These are phyloP conservation scores for Sanghuangporus sanghuang DNA, from an alignment of 1,284 basidiomycete species.

Conservation along the genomic window DNA sequence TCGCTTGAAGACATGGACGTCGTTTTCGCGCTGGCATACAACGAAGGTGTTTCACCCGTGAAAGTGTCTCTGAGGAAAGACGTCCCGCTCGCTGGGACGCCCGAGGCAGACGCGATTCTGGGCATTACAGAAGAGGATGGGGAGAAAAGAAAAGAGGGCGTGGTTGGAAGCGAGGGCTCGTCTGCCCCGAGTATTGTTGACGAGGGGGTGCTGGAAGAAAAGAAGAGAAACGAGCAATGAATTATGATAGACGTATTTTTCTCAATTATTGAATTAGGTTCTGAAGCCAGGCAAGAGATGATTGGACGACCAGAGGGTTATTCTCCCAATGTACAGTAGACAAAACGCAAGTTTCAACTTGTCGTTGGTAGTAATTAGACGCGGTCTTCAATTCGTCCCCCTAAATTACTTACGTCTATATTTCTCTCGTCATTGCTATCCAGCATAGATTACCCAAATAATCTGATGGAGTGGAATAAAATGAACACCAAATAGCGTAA, in stretches of 20 bases:
- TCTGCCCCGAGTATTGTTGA: neutral
- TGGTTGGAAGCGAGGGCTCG: neutral
- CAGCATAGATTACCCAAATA: too few species aligned
- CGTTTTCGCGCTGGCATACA: constrained; percentile 54
- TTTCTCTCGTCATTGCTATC: too few species aligned
- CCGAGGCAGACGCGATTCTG: constrained; percentile 17
- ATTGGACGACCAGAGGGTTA: too few species aligned
- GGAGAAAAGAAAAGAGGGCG: neutral
- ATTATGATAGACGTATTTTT: neutral
- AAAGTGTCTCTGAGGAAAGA: constrained; percentile 51
- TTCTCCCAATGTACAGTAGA: too few species aligned
- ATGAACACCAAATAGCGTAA: too few species aligned
- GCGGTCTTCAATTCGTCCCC: too few species aligned
- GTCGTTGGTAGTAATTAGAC: too few species aligned
- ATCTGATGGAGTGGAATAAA: too few species aligned
- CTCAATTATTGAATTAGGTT: too few species aligned
- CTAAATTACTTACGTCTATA: too few species aligned
- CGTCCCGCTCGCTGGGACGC: constrained; percentile 31
- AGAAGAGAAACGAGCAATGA: neutral
- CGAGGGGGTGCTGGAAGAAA: neutral
- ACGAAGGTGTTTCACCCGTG: constrained; percentile 52
- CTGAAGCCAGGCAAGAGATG: too few species aligned
- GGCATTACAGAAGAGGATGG: constrained; percentile 5
- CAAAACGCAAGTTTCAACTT: too few species aligned
- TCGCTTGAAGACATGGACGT: constrained; percentile 64